Evolutionary conservation across 2,329 filamentous ascomycete genomes (phyloP).

Genomic region (Scolecobasidium constrictum): DNA sequence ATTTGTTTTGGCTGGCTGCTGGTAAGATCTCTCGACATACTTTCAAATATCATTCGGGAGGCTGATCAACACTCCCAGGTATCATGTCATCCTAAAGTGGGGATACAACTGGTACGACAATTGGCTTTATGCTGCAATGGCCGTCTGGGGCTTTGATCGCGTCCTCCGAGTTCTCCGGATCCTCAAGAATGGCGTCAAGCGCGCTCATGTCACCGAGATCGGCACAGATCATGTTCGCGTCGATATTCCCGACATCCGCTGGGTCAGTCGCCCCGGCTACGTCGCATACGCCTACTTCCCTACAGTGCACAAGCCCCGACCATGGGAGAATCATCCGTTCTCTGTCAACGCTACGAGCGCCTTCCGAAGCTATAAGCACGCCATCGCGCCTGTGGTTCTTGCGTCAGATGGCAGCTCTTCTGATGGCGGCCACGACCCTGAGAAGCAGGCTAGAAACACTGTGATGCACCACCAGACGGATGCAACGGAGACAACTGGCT

Average conservation of each 20-base stretch:
- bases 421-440: neutral
- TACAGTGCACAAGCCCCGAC: slow-evolving; percentile 20
- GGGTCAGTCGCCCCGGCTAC: slow-evolving; percentile 19
- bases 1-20: slow-evolving; percentile 31
- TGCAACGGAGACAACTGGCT: slow-evolving; percentile 12
- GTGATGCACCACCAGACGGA: neutral
- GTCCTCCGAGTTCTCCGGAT: slow-evolving; percentile 28
- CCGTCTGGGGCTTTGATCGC: slow-evolving; percentile 36
- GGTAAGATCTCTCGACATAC: slow-evolving; percentile 31
- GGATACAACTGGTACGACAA: slow-evolving; percentile 12
- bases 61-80: neutral
- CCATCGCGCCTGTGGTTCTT: neutral
- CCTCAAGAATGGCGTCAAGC: slow-evolving; percentile 21
- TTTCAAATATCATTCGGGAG: slow-evolving; percentile 14
- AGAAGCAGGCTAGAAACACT: neutral
- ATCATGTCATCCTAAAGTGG: neutral
- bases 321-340: slow-evolving; percentile 47
- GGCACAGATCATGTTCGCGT: slow-evolving; percentile 22
- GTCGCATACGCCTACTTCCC: slow-evolving; percentile 41
- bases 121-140: slow-evolving; percentile 32
- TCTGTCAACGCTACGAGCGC: slow-evolving; percentile 24
- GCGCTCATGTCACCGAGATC: slow-evolving; percentile 22
- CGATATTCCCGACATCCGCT: slow-evolving; percentile 29
- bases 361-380: neutral
- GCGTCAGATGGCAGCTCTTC: no score